A percentile compares a stretch with the other conserved stretches of the same genome.
phyloP scores from a whole-genome alignment of 2,329 filamentous ascomycete species.

The Scedosporium apiospermum region DNA sequence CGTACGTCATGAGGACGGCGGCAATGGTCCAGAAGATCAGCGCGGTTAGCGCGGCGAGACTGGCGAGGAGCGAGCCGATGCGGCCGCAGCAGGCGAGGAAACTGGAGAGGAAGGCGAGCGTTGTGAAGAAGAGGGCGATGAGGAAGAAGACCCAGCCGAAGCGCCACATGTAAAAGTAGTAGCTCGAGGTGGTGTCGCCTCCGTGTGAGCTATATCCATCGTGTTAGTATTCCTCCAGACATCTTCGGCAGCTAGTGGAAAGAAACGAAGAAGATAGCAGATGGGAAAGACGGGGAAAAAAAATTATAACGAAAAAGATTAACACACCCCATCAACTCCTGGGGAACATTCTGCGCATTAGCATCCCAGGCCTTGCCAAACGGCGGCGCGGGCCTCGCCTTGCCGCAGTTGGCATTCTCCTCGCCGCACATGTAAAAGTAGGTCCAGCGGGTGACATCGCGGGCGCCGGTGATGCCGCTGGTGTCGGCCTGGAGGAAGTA shows the following conservation, averaged over 20 bases:
- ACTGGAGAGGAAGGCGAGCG: constrained; percentile 55
- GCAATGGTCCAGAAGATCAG: constrained; percentile 61
- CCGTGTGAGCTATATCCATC: constrained; percentile 25
- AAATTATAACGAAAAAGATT: too few species aligned
- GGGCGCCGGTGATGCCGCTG: constrained; percentile 58
- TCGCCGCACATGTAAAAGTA: constrained; percentile 76
- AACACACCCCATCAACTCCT: constrained; percentile 31
- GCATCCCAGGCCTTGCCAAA: constrained; percentile 61
- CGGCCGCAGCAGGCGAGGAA: constrained; percentile 63
- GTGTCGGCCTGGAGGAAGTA: constrained; percentile 84
- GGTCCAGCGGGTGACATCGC: constrained; percentile 70
- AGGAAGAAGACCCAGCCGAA: constrained; percentile 92
- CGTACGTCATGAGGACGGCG: constrained; percentile 68
- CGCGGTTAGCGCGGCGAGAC: constrained; percentile 45
- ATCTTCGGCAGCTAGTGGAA: too few species aligned
- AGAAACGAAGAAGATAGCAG: too few species aligned
- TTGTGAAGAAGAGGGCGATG: constrained; percentile 71
- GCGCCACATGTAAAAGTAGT: constrained; percentile 76
- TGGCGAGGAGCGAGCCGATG: constrained; percentile 59
- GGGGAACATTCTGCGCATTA: constrained; percentile 32
- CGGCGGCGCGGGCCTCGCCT: constrained; percentile 52
- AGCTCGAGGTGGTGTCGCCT: constrained; percentile 41
- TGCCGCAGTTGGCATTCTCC: constrained; percentile 55
- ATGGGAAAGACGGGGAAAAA: too few species aligned
- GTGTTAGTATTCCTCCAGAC: too few species aligned